Conservation (phyloP, 345 rosid genomes). For the Citrus unshiu region DNA sequence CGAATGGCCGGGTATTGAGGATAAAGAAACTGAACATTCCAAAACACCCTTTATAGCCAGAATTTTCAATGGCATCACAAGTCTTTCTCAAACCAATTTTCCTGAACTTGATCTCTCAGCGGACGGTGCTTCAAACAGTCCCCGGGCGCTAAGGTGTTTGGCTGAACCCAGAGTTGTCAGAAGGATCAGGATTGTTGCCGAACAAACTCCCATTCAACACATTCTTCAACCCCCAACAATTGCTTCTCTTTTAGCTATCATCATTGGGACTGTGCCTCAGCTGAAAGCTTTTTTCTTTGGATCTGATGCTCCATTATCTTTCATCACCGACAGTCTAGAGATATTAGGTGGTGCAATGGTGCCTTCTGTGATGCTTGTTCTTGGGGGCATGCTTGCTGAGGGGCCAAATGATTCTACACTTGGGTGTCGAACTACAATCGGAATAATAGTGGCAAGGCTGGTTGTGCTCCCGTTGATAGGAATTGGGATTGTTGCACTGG, state of each 20-base stretch:
- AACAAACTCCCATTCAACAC: slow-evolving; percentile 84
- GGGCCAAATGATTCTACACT: slow-evolving; percentile 85
- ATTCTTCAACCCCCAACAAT: slow-evolving; percentile 92
- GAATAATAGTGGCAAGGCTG: slow-evolving; percentile 72
- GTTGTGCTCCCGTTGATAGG: slow-evolving; percentile 81
- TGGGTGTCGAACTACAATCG: slow-evolving; percentile 75
- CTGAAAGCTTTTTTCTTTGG: slow-evolving; percentile 66
- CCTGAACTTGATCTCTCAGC: slow-evolving; percentile 51
- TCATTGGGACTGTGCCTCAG: slow-evolving; percentile 76
- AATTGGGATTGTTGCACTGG: slow-evolving; percentile 60
- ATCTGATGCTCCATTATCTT: slow-evolving; percentile 75
- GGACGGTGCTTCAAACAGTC: slow-evolving; percentile 47
- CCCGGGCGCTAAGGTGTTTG: slow-evolving; percentile 62
- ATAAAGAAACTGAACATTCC: slow-evolving; percentile 78
- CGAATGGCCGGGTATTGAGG: slow-evolving; percentile 98
- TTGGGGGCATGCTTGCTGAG: slow-evolving; percentile 92
- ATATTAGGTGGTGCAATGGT: slow-evolving; percentile 88
- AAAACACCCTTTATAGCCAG: slow-evolving; percentile 82
- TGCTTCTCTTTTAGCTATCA: slow-evolving; percentile 78
- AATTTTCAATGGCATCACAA: slow-evolving; percentile 53
- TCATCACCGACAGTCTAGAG: slow-evolving; percentile 77
- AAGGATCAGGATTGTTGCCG: slow-evolving; percentile 83
- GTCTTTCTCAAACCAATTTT: slow-evolving; percentile 40
- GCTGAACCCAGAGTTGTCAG: slow-evolving; percentile 90
- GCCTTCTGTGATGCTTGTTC: slow-evolving; percentile 96